These are phyloP conservation scores for Theileria parva DNA, from an alignment of 169 alveolate genomes.

Conservation along the genomic window DNA sequence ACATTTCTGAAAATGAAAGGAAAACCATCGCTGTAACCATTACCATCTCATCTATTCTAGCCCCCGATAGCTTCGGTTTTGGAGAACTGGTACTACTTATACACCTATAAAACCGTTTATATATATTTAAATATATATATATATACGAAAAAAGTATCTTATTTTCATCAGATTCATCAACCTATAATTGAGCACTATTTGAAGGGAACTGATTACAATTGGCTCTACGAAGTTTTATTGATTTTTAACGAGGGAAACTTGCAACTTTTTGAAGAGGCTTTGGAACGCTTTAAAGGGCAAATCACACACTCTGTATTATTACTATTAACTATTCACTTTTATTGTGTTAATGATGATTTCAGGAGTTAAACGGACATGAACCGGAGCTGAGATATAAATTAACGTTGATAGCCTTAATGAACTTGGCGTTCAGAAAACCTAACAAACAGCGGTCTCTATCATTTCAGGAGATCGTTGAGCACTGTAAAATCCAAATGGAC, in stretches of 20 bases:
- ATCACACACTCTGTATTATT: constrained; percentile 18
- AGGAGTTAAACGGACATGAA: constrained; percentile 66
- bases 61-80: constrained; percentile 61
- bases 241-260: constrained; percentile 65
- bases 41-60: constrained; percentile 50
- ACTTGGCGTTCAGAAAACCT: constrained; percentile 76
- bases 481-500: constrained; percentile 66
- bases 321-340: neutral
- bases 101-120: neutral
- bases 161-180: constrained; percentile 29
- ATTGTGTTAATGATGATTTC: neutral
- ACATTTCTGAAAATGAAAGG: constrained; percentile 50
- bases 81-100: constrained; percentile 46
- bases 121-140: neutral
- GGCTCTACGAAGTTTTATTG: constrained; percentile 59
- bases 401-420: constrained; percentile 74
- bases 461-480: constrained; percentile 74
- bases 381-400: constrained; percentile 63
- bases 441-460: constrained; percentile 70
- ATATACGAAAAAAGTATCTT: neutral
- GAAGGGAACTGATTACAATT: constrained; percentile 51
- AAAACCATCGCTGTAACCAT: constrained; percentile 41
- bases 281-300: constrained; percentile 46
- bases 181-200: constrained; percentile 55
- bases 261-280: constrained; percentile 52